These are phyloP conservation scores for Acrocalymma vagum DNA, from an alignment of 2,329 filamentous ascomycete genomes.

Conservation along the genomic window DNA sequence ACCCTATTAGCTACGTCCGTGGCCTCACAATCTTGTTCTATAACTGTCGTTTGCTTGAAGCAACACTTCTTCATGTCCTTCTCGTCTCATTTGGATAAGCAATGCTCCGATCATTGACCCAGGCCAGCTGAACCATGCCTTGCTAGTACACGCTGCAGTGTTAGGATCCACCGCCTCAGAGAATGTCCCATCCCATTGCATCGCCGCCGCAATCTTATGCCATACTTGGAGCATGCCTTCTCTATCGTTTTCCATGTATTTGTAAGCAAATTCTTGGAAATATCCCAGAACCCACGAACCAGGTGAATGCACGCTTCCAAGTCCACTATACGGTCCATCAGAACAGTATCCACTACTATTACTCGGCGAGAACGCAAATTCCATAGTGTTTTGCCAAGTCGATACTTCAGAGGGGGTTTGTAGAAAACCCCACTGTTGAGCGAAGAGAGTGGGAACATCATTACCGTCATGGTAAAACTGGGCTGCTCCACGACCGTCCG, in stretches of 20 bases:
- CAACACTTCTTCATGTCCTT: slow-evolving; percentile 10
- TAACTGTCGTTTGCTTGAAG: too few relatives aligned
- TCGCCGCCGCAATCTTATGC: slow-evolving; percentile 12
- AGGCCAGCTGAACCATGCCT: slow-evolving; percentile 22
- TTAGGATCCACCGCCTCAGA: slow-evolving; percentile 15
- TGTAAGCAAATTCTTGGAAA: slow-evolving; percentile 17
- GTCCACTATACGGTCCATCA: slow-evolving; percentile 7
- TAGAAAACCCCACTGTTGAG: slow-evolving; percentile 10
- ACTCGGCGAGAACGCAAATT: slow-evolving; percentile 8
- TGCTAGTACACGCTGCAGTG: slow-evolving; percentile 13
- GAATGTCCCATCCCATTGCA: slow-evolving; percentile 23
- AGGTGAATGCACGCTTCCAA: slow-evolving; percentile 19
- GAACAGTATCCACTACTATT: slow-evolving; percentile 9
- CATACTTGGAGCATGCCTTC: slow-evolving; percentile 9
- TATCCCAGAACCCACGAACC: slow-evolving; percentile 18
- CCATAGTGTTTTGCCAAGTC: slow-evolving; percentile 12
- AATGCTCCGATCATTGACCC: slow-evolving; percentile 18
- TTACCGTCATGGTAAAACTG: slow-evolving; percentile 18
- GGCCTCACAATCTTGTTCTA: too few relatives aligned
- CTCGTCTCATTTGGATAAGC: slow-evolving; percentile 9
- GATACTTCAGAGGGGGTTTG: not conserved
- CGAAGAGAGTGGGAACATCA: slow-evolving; percentile 16
- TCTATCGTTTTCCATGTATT: slow-evolving; percentile 1
- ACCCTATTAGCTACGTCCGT: too few relatives aligned
- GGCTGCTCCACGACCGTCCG: slow-evolving; percentile 6